These are phyloP conservation scores for Acidiella bohemica DNA, from an alignment of 495 filamentous ascomycete genomes.

Conservation along the genomic window DNA sequence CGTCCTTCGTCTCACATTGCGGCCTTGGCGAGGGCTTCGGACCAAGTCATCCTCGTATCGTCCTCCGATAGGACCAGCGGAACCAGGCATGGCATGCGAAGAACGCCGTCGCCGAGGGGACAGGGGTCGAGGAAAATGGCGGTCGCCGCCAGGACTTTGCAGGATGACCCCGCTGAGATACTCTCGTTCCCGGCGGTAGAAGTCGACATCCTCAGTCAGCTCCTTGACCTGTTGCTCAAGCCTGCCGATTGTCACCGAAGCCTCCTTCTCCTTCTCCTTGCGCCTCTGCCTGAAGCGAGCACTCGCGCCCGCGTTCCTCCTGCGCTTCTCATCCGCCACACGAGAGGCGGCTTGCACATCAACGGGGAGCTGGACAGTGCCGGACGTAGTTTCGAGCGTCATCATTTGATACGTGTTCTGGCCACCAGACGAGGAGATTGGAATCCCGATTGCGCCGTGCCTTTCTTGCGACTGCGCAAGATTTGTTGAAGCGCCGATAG, in stretches of 20 bases:
- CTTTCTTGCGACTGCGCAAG: no score
- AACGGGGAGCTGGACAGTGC: slow-evolving; percentile 30
- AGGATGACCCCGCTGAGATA: slow-evolving; percentile 23
- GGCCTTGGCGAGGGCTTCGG: slow-evolving; percentile 7
- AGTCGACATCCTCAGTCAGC: slow-evolving; percentile 28
- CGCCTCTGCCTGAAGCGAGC: slow-evolving; percentile 75
- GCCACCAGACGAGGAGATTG: slow-evolving; percentile 26
- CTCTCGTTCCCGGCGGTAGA: slow-evolving; percentile 30
- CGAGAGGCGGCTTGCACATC: slow-evolving; percentile 31
- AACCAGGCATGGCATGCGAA: slow-evolving; percentile 1
- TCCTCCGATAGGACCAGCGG: neutral
- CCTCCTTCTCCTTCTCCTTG: slow-evolving; percentile 78
- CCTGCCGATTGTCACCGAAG: slow-evolving; percentile 50
- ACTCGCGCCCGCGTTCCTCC: slow-evolving; percentile 81
- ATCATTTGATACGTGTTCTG: slow-evolving; percentile 30
- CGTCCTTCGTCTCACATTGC: slow-evolving; percentile 17
- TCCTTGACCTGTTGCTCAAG: slow-evolving; percentile 43
- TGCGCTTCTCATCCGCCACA: slow-evolving; percentile 30
- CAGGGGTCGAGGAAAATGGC: slow-evolving; percentile 25
- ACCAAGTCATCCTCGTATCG: neutral
- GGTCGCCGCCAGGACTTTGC: slow-evolving; percentile 23
- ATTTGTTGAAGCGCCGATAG: no score
- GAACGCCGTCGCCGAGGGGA: slow-evolving; percentile 22
- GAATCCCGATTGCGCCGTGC: slow-evolving; percentile 26
- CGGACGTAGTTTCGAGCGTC: slow-evolving; percentile 27